A percentile compares a stretch with the other conserved stretches of the same genome.
phyloP scores from a whole-genome alignment of 345 rosid species.

The Luvunga scandens region DNA sequence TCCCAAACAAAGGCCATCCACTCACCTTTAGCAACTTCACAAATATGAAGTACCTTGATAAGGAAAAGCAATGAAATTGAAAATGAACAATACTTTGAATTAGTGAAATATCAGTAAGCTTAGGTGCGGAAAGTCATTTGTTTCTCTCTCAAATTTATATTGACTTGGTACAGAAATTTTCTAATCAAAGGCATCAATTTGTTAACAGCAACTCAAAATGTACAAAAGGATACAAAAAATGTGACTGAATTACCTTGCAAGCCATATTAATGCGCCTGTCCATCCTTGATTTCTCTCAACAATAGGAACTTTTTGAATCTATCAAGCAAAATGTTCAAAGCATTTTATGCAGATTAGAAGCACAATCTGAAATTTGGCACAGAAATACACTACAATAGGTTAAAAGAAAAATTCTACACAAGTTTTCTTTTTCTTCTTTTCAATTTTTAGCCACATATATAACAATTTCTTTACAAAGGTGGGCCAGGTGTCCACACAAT shows the following conservation, averaged over 20 bases:
- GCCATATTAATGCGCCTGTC: constrained; percentile 37
- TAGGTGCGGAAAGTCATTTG: background rate
- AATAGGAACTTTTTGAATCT: constrained; percentile 40
- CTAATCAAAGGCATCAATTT: background rate
- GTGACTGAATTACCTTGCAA: constrained; percentile 47
- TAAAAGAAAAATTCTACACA: background rate
- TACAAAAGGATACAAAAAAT: background rate
- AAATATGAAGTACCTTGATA: constrained; percentile 55
- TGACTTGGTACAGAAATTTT: background rate
- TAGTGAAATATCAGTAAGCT: background rate
- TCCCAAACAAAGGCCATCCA: constrained; percentile 68
- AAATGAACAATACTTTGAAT: background rate
- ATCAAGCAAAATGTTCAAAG: constrained; percentile 4
- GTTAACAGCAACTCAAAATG: background rate
- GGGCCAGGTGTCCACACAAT: background rate
- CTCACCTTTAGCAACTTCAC: constrained; percentile 33
- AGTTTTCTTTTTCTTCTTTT: background rate
- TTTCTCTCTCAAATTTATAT: background rate
- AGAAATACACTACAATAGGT: background rate
- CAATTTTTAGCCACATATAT: background rate
- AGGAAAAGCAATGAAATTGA: constrained; percentile 19
- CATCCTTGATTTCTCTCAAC: constrained; percentile 62
- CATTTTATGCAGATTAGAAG: background rate
- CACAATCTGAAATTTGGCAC: background rate
- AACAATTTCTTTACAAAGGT: background rate